Conservation (phyloP, 257 asterid genomes). For the Nicotiana noctiflora region DNA sequence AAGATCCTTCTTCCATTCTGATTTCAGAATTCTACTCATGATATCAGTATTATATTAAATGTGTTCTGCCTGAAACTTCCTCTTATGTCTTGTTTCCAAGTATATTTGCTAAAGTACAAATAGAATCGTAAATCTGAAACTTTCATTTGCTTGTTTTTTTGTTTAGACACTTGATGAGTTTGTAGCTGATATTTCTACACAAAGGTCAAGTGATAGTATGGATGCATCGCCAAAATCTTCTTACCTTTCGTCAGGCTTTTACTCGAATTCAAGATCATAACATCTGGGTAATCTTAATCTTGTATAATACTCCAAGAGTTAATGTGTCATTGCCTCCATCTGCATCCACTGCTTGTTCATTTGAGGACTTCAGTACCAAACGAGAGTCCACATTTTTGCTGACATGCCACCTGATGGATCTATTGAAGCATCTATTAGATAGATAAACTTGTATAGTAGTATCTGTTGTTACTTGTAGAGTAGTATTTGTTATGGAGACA, state of each 20-base stretch:
- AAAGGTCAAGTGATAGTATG: neutral
- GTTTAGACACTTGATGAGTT: conserved; percentile 12
- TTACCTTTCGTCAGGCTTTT: neutral
- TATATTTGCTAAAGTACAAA: neutral
- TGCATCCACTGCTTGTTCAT: neutral
- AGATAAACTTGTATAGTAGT: neutral
- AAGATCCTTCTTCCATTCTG: neutral
- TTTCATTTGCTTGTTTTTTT: neutral
- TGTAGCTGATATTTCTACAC: conserved; percentile 6
- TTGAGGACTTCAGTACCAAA: neutral
- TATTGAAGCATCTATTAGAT: neutral
- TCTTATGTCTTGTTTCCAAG: neutral
- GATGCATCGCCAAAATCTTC: neutral
- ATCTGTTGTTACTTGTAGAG: neutral
- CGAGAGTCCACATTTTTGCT: too few species aligned
- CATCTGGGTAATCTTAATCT: neutral
- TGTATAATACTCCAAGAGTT: neutral
- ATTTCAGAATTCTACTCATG: neutral
- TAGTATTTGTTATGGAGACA: neutral
- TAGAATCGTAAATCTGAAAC: neutral
- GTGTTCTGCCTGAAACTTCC: neutral
- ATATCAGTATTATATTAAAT: neutral
- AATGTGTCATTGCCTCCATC: neutral
- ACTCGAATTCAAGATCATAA: neutral
- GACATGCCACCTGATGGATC: neutral